Percentiles rank a stretch among this genome's conserved stretches.
Evolutionary conservation across 2,329 filamentous ascomycete species (phyloP).

Genomic region (Purpureocillium takamizusanense): DNA sequence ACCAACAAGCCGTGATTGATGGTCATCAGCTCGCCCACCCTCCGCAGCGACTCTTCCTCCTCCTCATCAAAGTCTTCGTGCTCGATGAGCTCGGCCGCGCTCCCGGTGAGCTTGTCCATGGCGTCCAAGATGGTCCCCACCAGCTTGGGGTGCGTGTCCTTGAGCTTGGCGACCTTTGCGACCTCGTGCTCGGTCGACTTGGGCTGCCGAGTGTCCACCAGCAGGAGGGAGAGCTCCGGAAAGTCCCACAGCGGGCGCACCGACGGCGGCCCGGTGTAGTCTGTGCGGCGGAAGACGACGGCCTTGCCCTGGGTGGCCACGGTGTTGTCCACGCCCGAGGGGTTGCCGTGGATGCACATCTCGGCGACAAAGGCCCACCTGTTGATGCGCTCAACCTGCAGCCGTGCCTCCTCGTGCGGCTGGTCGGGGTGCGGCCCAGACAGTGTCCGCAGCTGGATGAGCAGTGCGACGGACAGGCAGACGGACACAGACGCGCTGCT

Average conservation of each 20-base stretch:
- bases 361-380: constrained; percentile 96
- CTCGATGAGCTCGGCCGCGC: constrained; percentile 44
- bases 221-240: constrained; percentile 79
- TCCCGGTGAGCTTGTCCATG: constrained; percentile 64
- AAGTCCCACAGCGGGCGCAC: constrained; percentile 78
- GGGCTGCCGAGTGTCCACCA: constrained; percentile 81
- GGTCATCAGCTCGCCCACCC: constrained; percentile 78
- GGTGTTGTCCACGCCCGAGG: constrained; percentile 94
- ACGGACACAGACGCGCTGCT: constrained; percentile 93
- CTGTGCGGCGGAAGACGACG: constrained; percentile 75
- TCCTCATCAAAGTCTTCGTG: constrained; percentile 59
- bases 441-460: constrained; percentile 80
- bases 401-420: constrained; percentile 72
- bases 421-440: constrained; percentile 90
- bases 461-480: constrained; percentile 73
- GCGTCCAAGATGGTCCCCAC: constrained; percentile 75
- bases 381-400: constrained; percentile 93
- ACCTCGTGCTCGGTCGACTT: constrained; percentile 84
- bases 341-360: constrained; percentile 95
- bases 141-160: constrained; percentile 62
- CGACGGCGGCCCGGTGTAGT: constrained; percentile 67
- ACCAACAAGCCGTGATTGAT: constrained; percentile 91
- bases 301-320: constrained; percentile 90
- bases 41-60: constrained; percentile 54
- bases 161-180: constrained; percentile 70